A percentile compares a stretch with the other conserved stretches of the same genome.
Conservation (phyloP, 495 filamentous ascomycete species). For the Poronia punctata region DNA sequence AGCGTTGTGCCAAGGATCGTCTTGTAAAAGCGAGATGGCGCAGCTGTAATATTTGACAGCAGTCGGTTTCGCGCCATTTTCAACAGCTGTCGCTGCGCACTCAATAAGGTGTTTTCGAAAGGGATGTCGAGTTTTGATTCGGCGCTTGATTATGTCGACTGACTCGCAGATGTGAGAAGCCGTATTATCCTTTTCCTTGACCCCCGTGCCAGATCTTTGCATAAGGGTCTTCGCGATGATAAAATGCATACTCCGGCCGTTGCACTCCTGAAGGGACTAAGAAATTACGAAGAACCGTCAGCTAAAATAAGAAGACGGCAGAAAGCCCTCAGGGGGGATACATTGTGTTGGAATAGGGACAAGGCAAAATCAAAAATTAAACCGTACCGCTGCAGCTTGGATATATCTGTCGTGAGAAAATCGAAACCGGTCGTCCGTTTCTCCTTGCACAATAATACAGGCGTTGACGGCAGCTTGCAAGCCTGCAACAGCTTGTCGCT, state of each 20-base stretch:
- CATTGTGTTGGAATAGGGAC: neutral
- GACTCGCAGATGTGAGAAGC: constrained; percentile 71
- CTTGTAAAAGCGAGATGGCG: constrained; percentile 70
- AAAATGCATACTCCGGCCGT: constrained; percentile 77
- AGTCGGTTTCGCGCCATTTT: constrained; percentile 71
- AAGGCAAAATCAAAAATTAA: neutral
- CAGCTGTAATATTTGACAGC: constrained; percentile 71
- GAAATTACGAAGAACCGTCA: constrained; percentile 1
- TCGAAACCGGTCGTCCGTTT: constrained; percentile 67
- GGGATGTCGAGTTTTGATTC: constrained; percentile 48
- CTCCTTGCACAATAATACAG: constrained; percentile 66
- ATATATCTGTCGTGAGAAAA: constrained; percentile 82
- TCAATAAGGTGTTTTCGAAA: constrained; percentile 70
- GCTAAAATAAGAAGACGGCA: neutral
- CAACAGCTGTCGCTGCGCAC: constrained; percentile 65
- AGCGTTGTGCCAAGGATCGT: constrained; percentile 71
- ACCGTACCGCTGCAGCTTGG: constrained; percentile 53
- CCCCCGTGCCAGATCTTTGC: constrained; percentile 55
- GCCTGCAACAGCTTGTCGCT: constrained; percentile 58
- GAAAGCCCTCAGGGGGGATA: too few species aligned
- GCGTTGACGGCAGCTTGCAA: constrained; percentile 71
- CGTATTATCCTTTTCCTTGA: constrained; percentile 54
- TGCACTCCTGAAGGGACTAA: constrained; percentile 54
- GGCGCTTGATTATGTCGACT: constrained; percentile 61
- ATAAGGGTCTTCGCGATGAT: constrained; percentile 72